Percentiles rank a stretch among this genome's conserved stretches.
These are phyloP conservation scores for Diplocarpon mali DNA, from an alignment of 2,329 filamentous ascomycete genomes.

Conservation along the genomic window DNA sequence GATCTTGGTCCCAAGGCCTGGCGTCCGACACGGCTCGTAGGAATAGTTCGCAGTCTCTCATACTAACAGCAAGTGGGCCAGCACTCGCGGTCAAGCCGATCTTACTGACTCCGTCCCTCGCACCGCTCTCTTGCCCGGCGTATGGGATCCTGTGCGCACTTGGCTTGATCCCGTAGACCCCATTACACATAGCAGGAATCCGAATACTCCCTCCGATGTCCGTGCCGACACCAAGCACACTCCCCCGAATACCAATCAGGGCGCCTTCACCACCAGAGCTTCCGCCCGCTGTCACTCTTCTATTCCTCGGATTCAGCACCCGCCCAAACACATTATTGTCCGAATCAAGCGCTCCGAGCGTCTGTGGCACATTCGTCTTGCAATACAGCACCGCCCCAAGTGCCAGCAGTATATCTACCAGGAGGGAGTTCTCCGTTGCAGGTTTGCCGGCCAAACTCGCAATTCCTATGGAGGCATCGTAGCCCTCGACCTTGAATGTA, in stretches of 20 bases:
- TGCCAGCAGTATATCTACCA: constrained; percentile 46
- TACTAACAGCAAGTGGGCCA: constrained; percentile 36
- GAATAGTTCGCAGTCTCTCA: constrained; percentile 37
- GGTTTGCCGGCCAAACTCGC: constrained; percentile 42
- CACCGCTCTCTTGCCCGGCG: constrained; percentile 33
- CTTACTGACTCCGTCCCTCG: constrained; percentile 42
- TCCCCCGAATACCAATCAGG: constrained; percentile 23
- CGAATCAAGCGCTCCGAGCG: constrained; percentile 42
- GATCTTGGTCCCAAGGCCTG: constrained; percentile 38
- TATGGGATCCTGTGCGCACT: constrained; percentile 30
- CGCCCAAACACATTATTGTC: constrained; percentile 52
- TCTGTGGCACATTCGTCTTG: constrained; percentile 59
- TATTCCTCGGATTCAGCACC: constrained; percentile 51
- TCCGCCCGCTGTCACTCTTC: constrained; percentile 38
- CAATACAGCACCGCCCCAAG: constrained; percentile 57
- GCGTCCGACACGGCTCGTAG: constrained; percentile 40
- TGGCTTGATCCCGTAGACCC: constrained; percentile 32
- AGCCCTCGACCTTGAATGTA: constrained; percentile 43
- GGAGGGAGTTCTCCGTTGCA: constrained; percentile 39
- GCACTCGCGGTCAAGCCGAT: constrained; percentile 36
- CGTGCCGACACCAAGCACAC: constrained; percentile 24
- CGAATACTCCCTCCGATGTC: constrained; percentile 30
- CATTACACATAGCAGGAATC: constrained; percentile 30
- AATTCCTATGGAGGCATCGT: constrained; percentile 44
- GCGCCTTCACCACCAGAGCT: constrained; percentile 25